Percentiles rank a stretch among this genome's conserved stretches.
phyloP scores from a whole-genome alignment of 352 stramenopile genomes.

The Aphanomyces astaci region DNA sequence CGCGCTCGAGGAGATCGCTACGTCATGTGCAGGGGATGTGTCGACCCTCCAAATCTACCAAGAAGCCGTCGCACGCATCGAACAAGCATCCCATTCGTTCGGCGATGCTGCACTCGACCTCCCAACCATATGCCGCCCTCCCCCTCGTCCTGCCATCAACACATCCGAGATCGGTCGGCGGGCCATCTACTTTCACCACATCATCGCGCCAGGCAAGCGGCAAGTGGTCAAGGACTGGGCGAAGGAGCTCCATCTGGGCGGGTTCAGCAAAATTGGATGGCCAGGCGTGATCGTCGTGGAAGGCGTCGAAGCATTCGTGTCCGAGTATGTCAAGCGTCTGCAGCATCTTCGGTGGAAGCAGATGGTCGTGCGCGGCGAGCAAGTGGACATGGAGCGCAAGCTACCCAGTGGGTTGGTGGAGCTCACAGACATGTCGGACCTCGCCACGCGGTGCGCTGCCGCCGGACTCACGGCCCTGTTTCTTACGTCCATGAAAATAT shows the following conservation, averaged over 20 bases:
- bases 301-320: conserved; percentile 37
- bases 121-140: too few relatives aligned
- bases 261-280: conserved; percentile 78
- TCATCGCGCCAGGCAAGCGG: conserved; percentile 64
- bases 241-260: conserved; percentile 49
- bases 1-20: conserved; percentile 32
- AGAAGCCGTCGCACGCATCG: conserved; percentile 46
- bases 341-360: conserved; percentile 77
- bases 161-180: conserved; percentile 41
- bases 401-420: conserved; percentile 45
- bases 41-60: conserved; percentile 57
- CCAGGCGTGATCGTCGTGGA: conserved; percentile 71
- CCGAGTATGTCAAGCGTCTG: conserved; percentile 65
- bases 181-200: conserved; percentile 81
- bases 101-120: not conserved
- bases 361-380: conserved; percentile 67
- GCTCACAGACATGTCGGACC: conserved; percentile 56
- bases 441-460: conserved; percentile 41
- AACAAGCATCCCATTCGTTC: conserved; percentile 18
- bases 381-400: conserved; percentile 36
- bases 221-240: conserved; percentile 67
- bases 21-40: conserved; percentile 34
- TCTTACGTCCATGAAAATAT: conserved; percentile 76
- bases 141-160: not conserved
- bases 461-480: conserved; percentile 59